Conservation (phyloP, 495 filamentous ascomycete species). For the Penicillium simplicissimum region DNA sequence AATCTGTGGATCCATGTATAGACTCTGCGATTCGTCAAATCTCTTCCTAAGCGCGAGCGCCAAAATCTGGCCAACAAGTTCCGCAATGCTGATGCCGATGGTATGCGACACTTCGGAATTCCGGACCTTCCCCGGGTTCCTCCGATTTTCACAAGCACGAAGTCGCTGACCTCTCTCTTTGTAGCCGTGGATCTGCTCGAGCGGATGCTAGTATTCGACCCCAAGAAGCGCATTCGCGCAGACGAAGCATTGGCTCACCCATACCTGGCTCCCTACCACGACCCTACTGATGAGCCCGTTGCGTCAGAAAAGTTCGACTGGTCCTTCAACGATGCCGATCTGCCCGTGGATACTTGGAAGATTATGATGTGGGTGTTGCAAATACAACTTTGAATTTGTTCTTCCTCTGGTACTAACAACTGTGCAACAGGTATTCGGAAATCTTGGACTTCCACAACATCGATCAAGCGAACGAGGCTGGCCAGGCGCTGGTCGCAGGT, state of each 20-base stretch:
- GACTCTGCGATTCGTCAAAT: constrained; percentile 97
- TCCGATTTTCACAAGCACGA: background rate
- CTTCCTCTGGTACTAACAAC: constrained; percentile 19
- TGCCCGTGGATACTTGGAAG: constrained; percentile 99
- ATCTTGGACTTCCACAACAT: constrained; percentile 99
- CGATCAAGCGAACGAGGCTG: constrained; percentile 56
- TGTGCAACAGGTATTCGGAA: constrained; percentile 82
- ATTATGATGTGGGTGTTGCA: constrained; percentile 88
- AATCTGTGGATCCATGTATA: constrained; percentile 38
- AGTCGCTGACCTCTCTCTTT: constrained; percentile 16
- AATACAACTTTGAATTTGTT: background rate
- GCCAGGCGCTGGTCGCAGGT: constrained; percentile 38
- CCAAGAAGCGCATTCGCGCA: constrained; percentile 85
- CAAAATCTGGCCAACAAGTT: constrained; percentile 91
- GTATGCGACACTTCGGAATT: constrained; percentile 50
- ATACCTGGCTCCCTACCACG: constrained; percentile 95
- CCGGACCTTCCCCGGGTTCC: background rate
- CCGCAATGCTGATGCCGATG: constrained; percentile 89
- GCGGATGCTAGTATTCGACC: constrained; percentile 96
- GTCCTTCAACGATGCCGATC: constrained; percentile 99
- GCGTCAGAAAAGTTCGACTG: constrained; percentile 99
- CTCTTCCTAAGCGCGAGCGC: constrained; percentile 91
- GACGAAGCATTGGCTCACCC: constrained; percentile 83
- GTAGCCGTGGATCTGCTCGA: constrained; percentile 91
- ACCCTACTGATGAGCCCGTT: constrained; percentile 92